A percentile compares a stretch with the other conserved stretches of the same genome.
These are phyloP conservation scores for Tricholoma furcatifolium DNA, from an alignment of 768 basidiomycete species.

Conservation along the genomic window DNA sequence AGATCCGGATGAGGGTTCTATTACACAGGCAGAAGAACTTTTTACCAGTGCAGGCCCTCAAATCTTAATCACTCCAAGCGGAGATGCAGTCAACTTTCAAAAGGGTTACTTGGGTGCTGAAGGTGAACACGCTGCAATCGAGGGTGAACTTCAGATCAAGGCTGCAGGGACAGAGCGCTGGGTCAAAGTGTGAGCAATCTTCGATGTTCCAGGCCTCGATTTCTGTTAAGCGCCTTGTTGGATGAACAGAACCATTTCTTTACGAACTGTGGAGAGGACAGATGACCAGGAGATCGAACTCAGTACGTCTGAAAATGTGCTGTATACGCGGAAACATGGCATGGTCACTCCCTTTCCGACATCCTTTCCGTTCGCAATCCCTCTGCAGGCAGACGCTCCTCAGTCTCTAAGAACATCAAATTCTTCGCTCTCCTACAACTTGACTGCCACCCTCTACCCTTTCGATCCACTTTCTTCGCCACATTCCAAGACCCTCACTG, in stretches of 20 bases:
- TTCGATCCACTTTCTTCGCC: constrained; percentile 33
- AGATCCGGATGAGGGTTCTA: constrained; percentile 26
- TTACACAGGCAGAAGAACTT: constrained; percentile 18
- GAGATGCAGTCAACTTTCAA: constrained; percentile 76
- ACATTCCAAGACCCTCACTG: constrained; percentile 55
- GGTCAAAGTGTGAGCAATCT: constrained; percentile 64
- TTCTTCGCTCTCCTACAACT: constrained; percentile 68
- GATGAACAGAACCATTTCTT: constrained; percentile 52
- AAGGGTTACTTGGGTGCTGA: constrained; percentile 84
- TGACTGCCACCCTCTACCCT: constrained; percentile 67
- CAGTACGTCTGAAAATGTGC: constrained; percentile 49
- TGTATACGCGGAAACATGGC: constrained; percentile 45
- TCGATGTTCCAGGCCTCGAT: constrained; percentile 2
- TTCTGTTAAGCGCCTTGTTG: constrained; percentile 10
- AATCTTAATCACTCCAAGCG: constrained; percentile 71
- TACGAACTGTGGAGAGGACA: constrained; percentile 67
- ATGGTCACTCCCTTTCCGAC: constrained; percentile 47
- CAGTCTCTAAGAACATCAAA: constrained; percentile 77
- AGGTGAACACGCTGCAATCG: constrained; percentile 78
- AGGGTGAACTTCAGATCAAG: constrained; percentile 87
- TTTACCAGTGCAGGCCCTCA: constrained; percentile 43
- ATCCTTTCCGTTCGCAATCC: constrained; percentile 78
- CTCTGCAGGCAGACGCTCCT: constrained; percentile 75
- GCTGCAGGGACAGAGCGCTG: constrained; percentile 57
- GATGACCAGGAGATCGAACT: constrained; percentile 68